Percentiles rank a stretch among this genome's conserved stretches.
Evolutionary conservation across 441 rosid genomes (phyloP).

Genomic region (Brassica balearica): DNA sequence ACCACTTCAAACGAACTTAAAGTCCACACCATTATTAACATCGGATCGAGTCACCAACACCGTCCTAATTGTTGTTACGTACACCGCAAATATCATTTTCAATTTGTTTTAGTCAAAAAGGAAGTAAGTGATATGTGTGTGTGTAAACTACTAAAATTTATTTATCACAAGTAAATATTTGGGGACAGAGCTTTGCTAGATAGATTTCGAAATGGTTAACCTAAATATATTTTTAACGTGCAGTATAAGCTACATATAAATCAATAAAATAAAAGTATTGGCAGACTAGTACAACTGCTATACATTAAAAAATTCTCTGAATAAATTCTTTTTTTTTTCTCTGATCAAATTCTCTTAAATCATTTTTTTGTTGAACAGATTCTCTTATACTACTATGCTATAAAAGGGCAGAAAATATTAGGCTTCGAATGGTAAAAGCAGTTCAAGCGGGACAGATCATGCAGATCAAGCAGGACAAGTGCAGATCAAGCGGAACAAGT

Average conservation of each 20-base stretch:
- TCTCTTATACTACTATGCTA: neutral
- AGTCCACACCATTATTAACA: neutral
- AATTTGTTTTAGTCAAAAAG: slow-evolving; percentile 11
- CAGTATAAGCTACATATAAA: neutral
- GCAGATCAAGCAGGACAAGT: no score
- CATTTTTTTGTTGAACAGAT: neutral
- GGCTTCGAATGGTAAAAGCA: no score
- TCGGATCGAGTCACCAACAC: slow-evolving; percentile 10
- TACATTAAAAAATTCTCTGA: neutral
- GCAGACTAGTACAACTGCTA: slow-evolving; percentile 7
- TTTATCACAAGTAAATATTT: slow-evolving; percentile 7
- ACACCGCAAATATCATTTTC: slow-evolving; percentile 14
- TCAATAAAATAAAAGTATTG: neutral
- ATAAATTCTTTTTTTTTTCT: neutral
- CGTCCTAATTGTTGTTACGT: slow-evolving; percentile 9
- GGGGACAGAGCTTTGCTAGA: neutral
- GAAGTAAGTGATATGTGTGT: neutral
- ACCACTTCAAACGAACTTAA: slow-evolving; percentile 1
- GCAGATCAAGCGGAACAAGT: no score
- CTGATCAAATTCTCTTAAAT: neutral
- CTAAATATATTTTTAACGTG: slow-evolving; percentile 15
- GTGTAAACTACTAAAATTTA: neutral
- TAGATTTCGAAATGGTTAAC: slow-evolving; percentile 22
- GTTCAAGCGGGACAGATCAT: no score
- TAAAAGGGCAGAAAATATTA: neutral